These are phyloP conservation scores for Metarhizium album DNA, from an alignment of 2,329 filamentous ascomycete species.

Conservation along the genomic window DNA sequence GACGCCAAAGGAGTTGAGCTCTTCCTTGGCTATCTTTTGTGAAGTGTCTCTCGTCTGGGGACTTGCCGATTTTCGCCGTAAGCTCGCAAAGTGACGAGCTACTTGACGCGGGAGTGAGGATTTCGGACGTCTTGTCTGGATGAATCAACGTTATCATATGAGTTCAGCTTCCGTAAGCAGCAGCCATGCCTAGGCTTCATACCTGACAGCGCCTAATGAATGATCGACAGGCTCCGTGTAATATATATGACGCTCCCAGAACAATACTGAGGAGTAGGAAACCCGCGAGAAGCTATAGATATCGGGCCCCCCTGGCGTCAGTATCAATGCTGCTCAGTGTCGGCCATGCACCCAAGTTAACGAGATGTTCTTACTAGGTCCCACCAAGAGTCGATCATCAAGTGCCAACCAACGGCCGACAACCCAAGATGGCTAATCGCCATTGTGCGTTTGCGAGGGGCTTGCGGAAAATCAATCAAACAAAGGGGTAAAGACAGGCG, in stretches of 20 bases:
- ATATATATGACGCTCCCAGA: background rate
- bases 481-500: too few relatives aligned
- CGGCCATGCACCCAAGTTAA: background rate
- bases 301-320: too few relatives aligned
- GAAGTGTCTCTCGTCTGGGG: background rate
- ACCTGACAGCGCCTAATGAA: background rate
- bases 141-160: background rate
- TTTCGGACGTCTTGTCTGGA: background rate
- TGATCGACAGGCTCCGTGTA: background rate
- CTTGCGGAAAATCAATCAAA: background rate
- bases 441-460: background rate
- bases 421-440: background rate
- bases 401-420: background rate
- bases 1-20: background rate
- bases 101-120: background rate
- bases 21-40: background rate
- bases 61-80: background rate
- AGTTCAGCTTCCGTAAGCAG: background rate
- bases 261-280: background rate
- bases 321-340: background rate
- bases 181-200: background rate
- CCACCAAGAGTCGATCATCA: background rate
- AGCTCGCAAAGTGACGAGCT: background rate
- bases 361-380: background rate
- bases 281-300: background rate